Conservation (phyloP, 371 early-diverging fungal genomes). For the Syncephalastrum racemosum region DNA sequence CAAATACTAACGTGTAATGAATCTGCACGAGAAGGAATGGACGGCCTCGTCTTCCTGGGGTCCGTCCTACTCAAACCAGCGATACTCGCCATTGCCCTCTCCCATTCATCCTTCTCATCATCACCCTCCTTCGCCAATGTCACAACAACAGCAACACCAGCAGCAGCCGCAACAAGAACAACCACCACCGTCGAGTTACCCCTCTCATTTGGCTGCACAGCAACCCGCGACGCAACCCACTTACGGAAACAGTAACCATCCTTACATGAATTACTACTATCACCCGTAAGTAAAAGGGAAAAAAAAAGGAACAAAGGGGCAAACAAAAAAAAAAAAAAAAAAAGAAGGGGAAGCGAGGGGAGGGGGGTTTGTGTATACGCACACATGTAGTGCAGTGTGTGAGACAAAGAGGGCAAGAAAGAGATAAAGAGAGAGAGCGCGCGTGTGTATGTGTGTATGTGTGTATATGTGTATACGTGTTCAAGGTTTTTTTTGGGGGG, state of each 20-base stretch:
- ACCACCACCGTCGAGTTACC: neutral
- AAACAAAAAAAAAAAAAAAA: neutral
- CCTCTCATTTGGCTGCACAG: too few relatives aligned
- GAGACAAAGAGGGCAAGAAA: conserved; percentile 1
- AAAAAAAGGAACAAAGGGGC: neutral
- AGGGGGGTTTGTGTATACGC: too few relatives aligned
- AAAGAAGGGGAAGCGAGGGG: conserved; percentile 1
- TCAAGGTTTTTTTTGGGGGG: too few relatives aligned
- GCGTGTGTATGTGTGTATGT: conserved; percentile 4
- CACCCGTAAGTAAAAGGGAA: conserved; percentile 7
- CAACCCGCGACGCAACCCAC: too few relatives aligned
- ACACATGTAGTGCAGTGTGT: too few relatives aligned
- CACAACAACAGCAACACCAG: neutral
- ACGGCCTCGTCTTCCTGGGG: conserved; percentile 14
- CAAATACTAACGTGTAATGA: conserved; percentile 10
- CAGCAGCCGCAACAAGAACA: neutral
- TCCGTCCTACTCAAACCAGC: conserved; percentile 14
- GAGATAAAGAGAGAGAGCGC: neutral
- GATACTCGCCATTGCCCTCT: conserved; percentile 15
- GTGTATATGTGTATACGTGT: neutral
- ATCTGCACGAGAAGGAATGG: conserved; percentile 23
- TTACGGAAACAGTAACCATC: too few relatives aligned
- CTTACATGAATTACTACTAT: conserved; percentile 14
- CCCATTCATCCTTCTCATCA: conserved; percentile 21
- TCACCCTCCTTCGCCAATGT: conserved; percentile 5